Base-by-base conservation (phyloP, 768 basidiomycete species). In the Suillus placidus region DNA sequence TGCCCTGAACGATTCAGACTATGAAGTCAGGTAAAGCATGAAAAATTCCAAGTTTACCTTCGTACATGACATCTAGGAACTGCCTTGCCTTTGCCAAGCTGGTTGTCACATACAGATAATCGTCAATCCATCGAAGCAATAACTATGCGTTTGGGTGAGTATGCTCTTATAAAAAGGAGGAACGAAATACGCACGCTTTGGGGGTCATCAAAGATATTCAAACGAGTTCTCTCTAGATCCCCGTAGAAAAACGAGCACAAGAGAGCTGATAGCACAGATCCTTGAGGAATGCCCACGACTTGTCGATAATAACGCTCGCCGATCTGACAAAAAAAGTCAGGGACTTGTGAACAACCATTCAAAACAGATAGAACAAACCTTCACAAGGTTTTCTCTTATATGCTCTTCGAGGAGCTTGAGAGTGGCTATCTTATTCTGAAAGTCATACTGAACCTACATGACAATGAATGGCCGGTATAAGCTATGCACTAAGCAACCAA, bases 171-270 rank as follows among this genome's bases (percentile, higher is more conserved):
- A 16, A 62, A 10, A 34, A 60, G 20, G n/a, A 42, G 8, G 9
- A 62, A 10, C 43, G 34, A 6, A 51, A 12, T 3, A 76, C 91
- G 62, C 73, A 97, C 95, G 65, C 88, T 90, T 45, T 85, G 76
- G 0, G 80, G 77, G 60, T 89, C 86, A 5, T 84, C 73, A 2
- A 83, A 84, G 67, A 91, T 88, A 45, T 78, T 76, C 37, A 82
- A 79, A 65, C 61, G 65, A 23, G 64, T 79, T 35, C 79, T 84
- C 77, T 99, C 97, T 67, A 99, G 81, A 72, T 97, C 90, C 6
- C 94, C 96, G 70, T 99, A 99, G 75, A 94, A 97, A 77, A 95
- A 93, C 2, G 92, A 91, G 74, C 97, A 99, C 1, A 99, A 79
- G 20, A 99, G 74, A 0, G 92, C 86, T 12, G 95, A 97, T n/a